phyloP scores from a whole-genome alignment of 179 eudicot species.

The Pouteria campechiana region DNA sequence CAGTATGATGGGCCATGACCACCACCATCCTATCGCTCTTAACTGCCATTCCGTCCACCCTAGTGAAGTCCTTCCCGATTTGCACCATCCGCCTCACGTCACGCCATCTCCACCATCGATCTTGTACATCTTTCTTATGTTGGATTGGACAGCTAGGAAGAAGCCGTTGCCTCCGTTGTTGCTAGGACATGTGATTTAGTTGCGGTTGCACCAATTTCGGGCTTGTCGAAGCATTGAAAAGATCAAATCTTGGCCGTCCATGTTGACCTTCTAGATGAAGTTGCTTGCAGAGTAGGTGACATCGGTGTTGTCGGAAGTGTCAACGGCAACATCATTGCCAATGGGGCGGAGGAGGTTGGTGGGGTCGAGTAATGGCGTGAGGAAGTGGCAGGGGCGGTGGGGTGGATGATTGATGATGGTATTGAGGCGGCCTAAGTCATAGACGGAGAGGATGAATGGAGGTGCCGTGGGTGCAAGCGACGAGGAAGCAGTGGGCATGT shows the following conservation, averaged over 20 bases:
- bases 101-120: conserved; percentile 52
- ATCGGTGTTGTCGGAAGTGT: conserved; percentile 56
- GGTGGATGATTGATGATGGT: conserved; percentile 36
- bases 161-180: too few relatives aligned
- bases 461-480: conserved; percentile 30
- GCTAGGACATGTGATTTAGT: conserved; percentile 65
- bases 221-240: conserved; percentile 29
- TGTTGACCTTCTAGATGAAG: conserved; percentile 45
- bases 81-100: conserved; percentile 31
- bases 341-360: conserved; percentile 9
- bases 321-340: conserved; percentile 58
- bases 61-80: conserved; percentile 29
- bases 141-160: conserved; percentile 55
- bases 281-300: conserved; percentile 59
- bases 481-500: conserved; percentile 46
- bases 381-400: conserved; percentile 27
- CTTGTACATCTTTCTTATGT: conserved; percentile 63
- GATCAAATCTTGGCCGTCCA: conserved; percentile 30
- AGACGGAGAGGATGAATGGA: conserved; percentile 20
- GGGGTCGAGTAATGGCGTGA: conserved; percentile 34
- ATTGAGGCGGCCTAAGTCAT: conserved; percentile 33
- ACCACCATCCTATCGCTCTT: conserved; percentile 60
- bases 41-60: conserved; percentile 52
- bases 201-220: conserved; percentile 39
- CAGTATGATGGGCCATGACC: conserved; percentile 39